These are phyloP conservation scores for Chlorella sp. DNA, from an alignment of 139 green algal species.

Conservation along the genomic window DNA sequence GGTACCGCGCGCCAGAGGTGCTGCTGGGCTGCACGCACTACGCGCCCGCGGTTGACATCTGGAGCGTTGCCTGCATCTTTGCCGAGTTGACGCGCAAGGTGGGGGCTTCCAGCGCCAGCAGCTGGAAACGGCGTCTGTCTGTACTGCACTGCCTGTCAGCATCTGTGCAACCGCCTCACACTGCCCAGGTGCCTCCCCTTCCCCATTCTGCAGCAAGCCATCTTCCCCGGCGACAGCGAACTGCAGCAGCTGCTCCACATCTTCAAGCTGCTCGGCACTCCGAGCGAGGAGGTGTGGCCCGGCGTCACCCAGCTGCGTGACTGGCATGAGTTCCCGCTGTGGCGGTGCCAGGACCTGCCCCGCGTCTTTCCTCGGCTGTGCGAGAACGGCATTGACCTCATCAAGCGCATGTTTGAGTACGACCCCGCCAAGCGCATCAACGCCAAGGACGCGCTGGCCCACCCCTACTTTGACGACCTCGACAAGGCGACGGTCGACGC, in stretches of 20 bases:
- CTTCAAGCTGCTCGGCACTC: conserved; percentile 90
- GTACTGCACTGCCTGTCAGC: no score
- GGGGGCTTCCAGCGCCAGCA: conserved; percentile 2
- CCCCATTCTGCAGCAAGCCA: conserved; percentile 56
- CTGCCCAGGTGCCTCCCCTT: neutral
- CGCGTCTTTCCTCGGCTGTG: conserved; percentile 81
- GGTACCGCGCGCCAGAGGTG: conserved; percentile 98
- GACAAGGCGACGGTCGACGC: conserved; percentile 70
- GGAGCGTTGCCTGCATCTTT: conserved; percentile 98
- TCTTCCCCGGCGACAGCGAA: conserved; percentile 87
- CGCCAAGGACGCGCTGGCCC: conserved; percentile 92
- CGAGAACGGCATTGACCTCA: conserved; percentile 76
- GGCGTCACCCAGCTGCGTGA: conserved; percentile 78
- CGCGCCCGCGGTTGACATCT: conserved; percentile 96
- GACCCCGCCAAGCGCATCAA: conserved; percentile 76
- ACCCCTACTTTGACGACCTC: conserved; percentile 95
- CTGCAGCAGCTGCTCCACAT: conserved; percentile 90
- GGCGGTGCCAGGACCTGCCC: conserved; percentile 59
- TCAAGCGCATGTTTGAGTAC: conserved; percentile 78
- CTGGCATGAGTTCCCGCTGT: conserved; percentile 88
- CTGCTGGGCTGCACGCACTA: conserved; percentile 96
- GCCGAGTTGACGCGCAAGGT: conserved; percentile 77
- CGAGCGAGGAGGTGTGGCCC: conserved; percentile 75
- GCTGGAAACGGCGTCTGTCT: no score
- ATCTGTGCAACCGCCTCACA: no score